Evolutionary conservation across 148 eudicot species (phyloP), one percentile per base, ranked within the genome.

Genomic region (Selenicereus undatus): DNA sequence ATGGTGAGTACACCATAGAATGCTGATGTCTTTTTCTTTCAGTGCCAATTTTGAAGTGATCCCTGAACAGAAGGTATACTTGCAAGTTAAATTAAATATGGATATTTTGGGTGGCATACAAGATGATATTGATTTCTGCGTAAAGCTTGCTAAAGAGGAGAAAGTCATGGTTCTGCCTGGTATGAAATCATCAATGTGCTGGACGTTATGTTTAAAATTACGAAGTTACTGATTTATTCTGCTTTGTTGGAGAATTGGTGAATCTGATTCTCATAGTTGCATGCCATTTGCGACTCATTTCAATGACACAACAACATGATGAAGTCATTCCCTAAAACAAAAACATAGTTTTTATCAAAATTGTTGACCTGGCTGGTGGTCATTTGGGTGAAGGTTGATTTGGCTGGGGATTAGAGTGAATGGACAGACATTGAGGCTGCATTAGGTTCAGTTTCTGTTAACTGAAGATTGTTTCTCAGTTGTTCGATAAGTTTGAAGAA

Each of bases 121-220:
- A 56, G 78, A 83, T 78, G 88, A 86, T 68, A 32, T 50, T 4
- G 84, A 92, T 89, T 81, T 88, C 88, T 78, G 97, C 88, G 10
- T 68, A 3, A 81, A 81, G 79, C 80, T 86, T 43, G 85, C 83
- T 51, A 75, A 81, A 60, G 82, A 86, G 68, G 88, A 83, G 78
- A 83, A 78, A 48, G 78, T 81, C 8, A 32, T 86, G 14, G 18
- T 86, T 51, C 68, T 86, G 22, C 88, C 88, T 39, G 88, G 86
- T 86, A 86, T 11, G 69, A 6, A 27, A 32, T 71, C 8, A 6
- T 64, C 29, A 64, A 64, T 24, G 0, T 64, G 11, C 0, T 22
- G 8, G 8, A 60, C 17, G 65, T 60, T 60, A 21, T 60, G 0
- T 64, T n/a, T 9, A 8, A 3, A 64, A 8, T n/a, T 64, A 24